Base-by-base conservation (phyloP, 331 rosid species). In the Cydonia oblonga region DNA sequence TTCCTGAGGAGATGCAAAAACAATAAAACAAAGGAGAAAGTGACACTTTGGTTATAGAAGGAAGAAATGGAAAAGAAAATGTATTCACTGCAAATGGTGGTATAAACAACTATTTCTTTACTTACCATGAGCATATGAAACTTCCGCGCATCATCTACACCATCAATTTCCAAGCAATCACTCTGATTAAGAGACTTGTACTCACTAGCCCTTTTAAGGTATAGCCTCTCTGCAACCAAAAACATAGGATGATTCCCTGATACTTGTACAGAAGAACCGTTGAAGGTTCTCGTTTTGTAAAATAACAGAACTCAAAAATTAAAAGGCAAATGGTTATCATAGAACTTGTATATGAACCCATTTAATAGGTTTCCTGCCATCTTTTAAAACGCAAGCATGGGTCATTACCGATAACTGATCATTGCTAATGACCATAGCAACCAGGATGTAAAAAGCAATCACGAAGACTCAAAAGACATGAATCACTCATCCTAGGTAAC, bases 121-220 rank as follows among this genome's bases (percentile, higher is more conserved):
- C 66, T 83, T 86, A 91, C 99, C 96, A 67, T 78, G 63, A 95
- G 96, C 77, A 15, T 71, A 18, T 60, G 84, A 68, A 95, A 95
- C 57, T 80, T 87, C 74, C 33, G 76, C 61, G 88, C 89, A 80
- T 95, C 99, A 71, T 91, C 84, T 68, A 82, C 88, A 58, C 96
- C 90, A 76, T 84, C 88, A 81, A 91, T 87, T 74, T 77, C 79
- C 81, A 87, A 66, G 87, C 93, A 88, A 66, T 84, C 93, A 79
- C 97, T 95, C 46, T 91, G 96, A 77, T 83, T 95, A 69, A 95
- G 97, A 85, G 86, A 95, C 74, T 76, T 90, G 90, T 90, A 91
- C 72, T 87, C 89, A 8, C 93, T 80, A 70, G 93, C 92, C 73
- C 1, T 70, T 84, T 77, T 88, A 75, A 95, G 91, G 59, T 87